phyloP scores from a whole-genome alignment of 2,329 filamentous ascomycete genomes.

The Lachnellula willkommii region DNA sequence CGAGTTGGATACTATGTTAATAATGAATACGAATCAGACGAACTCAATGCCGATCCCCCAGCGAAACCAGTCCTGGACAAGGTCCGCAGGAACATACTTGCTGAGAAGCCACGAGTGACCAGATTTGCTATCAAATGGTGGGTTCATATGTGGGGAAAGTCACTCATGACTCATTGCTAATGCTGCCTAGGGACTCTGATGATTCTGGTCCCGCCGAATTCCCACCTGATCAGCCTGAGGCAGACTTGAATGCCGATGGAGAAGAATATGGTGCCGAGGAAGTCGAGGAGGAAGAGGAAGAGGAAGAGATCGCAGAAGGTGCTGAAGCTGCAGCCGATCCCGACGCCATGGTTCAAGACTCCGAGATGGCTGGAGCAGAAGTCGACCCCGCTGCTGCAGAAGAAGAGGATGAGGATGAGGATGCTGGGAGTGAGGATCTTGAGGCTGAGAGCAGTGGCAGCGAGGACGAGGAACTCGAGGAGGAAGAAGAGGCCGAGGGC shows the following conservation, averaged over 20 bases:
- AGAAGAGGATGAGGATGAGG: conserved; percentile 69
- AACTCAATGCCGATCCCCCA: conserved; percentile 82
- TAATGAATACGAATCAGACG: conserved; percentile 95
- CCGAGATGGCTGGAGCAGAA: conserved; percentile 70
- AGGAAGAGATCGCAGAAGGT: conserved; percentile 52
- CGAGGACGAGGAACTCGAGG: conserved; percentile 44
- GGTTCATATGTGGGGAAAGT: conserved; percentile 28
- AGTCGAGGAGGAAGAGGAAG: conserved; percentile 66
- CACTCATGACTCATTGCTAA: conserved; percentile 20
- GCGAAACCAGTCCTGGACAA: conserved; percentile 89
- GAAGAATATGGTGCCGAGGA: conserved; percentile 89
- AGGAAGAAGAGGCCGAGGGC: conserved; percentile 44
- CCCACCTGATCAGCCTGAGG: conserved; percentile 95
- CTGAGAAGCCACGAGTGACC: conserved; percentile 95
- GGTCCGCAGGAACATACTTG: conserved; percentile 84
- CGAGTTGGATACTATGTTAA: conserved; percentile 99
- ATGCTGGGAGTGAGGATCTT: conserved; percentile 67
- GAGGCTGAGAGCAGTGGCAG: conserved; percentile 71
- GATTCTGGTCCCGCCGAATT: conserved; percentile 93
- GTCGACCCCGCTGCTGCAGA: conserved; percentile 44
- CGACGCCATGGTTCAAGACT: conserved; percentile 54
- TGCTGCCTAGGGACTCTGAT: conserved; percentile 71
- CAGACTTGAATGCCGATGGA: conserved; percentile 79
- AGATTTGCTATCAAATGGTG: conserved; percentile 99
- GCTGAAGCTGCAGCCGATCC: conserved; percentile 40